Base-by-base conservation (phyloP, 2,329 filamentous ascomycete species). In the Claviceps monticola region DNA sequence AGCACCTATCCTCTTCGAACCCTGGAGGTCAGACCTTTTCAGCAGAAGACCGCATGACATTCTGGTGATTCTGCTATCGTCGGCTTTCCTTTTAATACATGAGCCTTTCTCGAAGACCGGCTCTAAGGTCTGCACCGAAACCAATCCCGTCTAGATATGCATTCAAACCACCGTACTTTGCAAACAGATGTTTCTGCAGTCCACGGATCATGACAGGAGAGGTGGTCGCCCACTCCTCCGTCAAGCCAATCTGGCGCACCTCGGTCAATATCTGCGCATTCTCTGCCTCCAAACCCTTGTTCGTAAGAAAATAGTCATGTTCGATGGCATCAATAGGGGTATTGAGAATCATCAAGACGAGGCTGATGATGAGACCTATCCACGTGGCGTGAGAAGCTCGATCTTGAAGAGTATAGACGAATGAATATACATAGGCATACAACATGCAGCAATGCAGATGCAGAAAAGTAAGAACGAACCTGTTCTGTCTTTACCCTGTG, bases 401-500 rank as follows among this genome's bases (percentile, higher is more conserved):
- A 43, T 16, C 19, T 17, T 17, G 23, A 46, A 46, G 17, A 23
- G 6, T 11, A 13, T 5, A 46, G 8, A 17, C 7, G 13, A 45
- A 13, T 3, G 13, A 45, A 13, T 3, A 29, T 2, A 11, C 16
- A 45, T 2, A 29, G 29, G 11, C 26, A 45, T 3, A 29, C n/a
- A 34, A 46, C 4, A 45, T 16, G 13, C 7, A 23, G 29, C 14
- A 17, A 7, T 17, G 8, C 11, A 46, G 7, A 34, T 5, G 8
- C 26, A 46, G 4, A 46, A 19, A 34, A 34, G 6, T 16, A 34
- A 34, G 4, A 7, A 46, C 56, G 49, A 54, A 65, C 66, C 66
- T 51, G 68, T 70, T 2, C 89, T 78, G 62, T 95, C 89, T 64
- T 95, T 95, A 53, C 89, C 89, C 61, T 94, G 88, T 0, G 88